Base-by-base conservation (phyloP, 805 yeast genomes). In the Metschnikowia santaceciliae region DNA sequence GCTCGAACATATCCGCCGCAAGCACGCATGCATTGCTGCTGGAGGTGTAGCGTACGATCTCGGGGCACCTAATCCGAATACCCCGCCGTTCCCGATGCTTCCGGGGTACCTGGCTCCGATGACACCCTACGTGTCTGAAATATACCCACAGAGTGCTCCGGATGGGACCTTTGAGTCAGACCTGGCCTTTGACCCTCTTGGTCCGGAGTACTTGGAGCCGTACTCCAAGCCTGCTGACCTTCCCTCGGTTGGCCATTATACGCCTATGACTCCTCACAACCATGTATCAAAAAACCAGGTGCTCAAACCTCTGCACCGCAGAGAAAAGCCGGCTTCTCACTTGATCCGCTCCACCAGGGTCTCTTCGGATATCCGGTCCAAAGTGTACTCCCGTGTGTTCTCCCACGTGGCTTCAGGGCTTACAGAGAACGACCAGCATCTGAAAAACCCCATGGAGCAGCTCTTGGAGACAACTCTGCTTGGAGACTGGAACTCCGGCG, bases 1-100 rank as follows among this genome's bases (percentile, higher is more conserved):
- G 45, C 55, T 74, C 32, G 71, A 68, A 1, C 61, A 61, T 32
- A 62, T 74, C n/a, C 60, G 68, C 46, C 51, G 22, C 48, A 42
- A 46, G 23, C 30, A 51, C 14, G 22, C 30, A 19, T 20, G 17
- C 20, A 32, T 23, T 32, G 34, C 50, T 15, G 10, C 19, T 15
- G n/a, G 42, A 6, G 19, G n/a, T 19, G 26, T 15, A 14, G 23
- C 8, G n/a, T 37, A 37, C 23, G 40, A 19, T 6, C 3, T 11
- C 6, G 14, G 19, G 6, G 19, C 13, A 0, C 17, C 7, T 11
- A n/a, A 1, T 23, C 42, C 32, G 5, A 23, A 7, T 13, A 11
- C 20, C 15, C 14, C 3, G 23, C 26, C 26, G 17, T 13, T 20
- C 13, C 23, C n/a, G 22, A 7, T 37, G 3, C 10, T 19, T 20